Conservation (phyloP, 2,329 filamentous ascomycete genomes). For the Chaetoscypha palmicola region DNA sequence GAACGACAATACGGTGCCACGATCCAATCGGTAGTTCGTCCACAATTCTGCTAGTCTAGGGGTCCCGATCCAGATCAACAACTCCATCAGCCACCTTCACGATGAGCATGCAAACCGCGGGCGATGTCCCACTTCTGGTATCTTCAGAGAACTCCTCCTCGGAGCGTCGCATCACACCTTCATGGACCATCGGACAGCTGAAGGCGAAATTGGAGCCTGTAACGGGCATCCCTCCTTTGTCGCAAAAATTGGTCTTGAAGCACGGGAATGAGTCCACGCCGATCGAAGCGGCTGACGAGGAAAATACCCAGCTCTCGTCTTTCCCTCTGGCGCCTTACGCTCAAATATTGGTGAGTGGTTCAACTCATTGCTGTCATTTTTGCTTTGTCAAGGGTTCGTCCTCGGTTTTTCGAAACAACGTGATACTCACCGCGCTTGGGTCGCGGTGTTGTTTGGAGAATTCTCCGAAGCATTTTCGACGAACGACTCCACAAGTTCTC, state of each 20-base stretch:
- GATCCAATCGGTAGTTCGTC: no score
- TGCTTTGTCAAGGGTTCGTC: no score
- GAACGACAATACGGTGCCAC: no score
- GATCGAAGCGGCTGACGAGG: conserved; percentile 67
- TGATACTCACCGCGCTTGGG: no score
- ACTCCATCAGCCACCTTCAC: conserved; percentile 1
- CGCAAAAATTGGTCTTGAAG: conserved; percentile 69
- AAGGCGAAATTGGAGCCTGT: conserved; percentile 86
- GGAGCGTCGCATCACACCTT: conserved; percentile 84
- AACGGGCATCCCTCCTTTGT: conserved; percentile 79
- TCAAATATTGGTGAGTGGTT: conserved; percentile 68
- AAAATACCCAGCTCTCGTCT: conserved; percentile 53
- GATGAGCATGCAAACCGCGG: conserved; percentile 42
- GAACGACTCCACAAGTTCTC: conserved; percentile 1
- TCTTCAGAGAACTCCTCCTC: conserved; percentile 70
- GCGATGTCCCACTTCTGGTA: conserved; percentile 69
- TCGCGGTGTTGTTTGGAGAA: conserved; percentile 5
- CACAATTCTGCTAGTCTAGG: no score
- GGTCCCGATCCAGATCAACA: background rate
- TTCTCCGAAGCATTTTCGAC: background rate
- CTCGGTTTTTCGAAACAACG: no score
- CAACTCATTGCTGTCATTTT: no score
- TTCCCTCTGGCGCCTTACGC: conserved; percentile 69
- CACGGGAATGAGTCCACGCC: conserved; percentile 54
- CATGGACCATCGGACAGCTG: conserved; percentile 80